phyloP scores from a whole-genome alignment of 371 early-diverging fungal genomes.

The Saksenaea oblongispora region DNA sequence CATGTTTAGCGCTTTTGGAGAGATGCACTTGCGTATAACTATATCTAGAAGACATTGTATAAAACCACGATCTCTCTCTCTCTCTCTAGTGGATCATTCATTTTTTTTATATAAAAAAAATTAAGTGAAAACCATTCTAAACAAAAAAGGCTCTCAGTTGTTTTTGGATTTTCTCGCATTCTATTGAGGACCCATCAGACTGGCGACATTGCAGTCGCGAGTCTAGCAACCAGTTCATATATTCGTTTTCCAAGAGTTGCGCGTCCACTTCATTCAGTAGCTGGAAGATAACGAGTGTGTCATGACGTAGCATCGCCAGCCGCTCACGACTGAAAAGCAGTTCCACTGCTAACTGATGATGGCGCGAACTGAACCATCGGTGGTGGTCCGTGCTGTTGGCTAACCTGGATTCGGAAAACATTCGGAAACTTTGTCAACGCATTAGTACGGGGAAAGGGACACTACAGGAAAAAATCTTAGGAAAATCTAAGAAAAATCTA shows the following conservation, averaged over 20 bases:
- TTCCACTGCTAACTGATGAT: slow-evolving; percentile 53
- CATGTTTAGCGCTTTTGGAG: too few relatives aligned
- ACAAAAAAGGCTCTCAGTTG: slow-evolving; percentile 5
- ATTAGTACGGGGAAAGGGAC: neutral
- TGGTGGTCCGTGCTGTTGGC: slow-evolving; percentile 12
- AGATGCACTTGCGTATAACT: too few relatives aligned
- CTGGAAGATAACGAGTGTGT: slow-evolving; percentile 57
- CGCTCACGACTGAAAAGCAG: slow-evolving; percentile 57
- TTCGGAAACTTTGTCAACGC: slow-evolving; percentile 20
- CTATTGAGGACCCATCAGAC: slow-evolving; percentile 6
- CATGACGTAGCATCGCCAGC: slow-evolving; percentile 58
- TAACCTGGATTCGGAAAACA: slow-evolving; percentile 18
- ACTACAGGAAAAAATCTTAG: neutral
- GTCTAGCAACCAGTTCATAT: slow-evolving; percentile 64
- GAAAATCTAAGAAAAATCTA: too few relatives aligned
- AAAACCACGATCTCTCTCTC: too few relatives aligned
- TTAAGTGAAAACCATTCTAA: neutral
- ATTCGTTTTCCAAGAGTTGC: slow-evolving; percentile 56
- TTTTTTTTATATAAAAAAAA: neutral
- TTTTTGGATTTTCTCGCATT: slow-evolving; percentile 4
- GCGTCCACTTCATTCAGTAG: slow-evolving; percentile 57
- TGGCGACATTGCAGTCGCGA: slow-evolving; percentile 42
- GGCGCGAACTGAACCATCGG: slow-evolving; percentile 39
- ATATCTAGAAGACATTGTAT: too few relatives aligned
- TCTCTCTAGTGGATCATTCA: neutral